Conservation (phyloP, 352 stramenopile genomes). For the Globisporangium heterothallicum region DNA sequence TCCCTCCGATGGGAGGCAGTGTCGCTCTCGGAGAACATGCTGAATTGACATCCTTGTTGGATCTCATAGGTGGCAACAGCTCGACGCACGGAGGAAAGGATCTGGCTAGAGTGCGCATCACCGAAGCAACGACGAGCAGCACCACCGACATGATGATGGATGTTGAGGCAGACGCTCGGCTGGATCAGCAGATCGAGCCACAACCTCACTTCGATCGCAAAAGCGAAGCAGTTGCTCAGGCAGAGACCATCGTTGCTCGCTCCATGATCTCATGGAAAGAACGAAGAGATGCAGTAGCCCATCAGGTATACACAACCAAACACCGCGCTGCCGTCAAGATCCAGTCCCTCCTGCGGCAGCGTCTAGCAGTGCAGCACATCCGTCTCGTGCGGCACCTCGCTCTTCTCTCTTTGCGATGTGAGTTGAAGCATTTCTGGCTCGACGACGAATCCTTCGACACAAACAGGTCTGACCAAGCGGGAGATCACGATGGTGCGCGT, state of each 20-base stretch:
- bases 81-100: no score
- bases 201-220: background rate
- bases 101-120: no score
- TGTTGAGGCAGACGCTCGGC: no score
- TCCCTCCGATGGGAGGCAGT: no score
- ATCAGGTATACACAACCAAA: background rate
- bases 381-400: background rate
- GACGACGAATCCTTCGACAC: background rate
- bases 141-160: no score
- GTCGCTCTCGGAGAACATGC: no score
- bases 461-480: background rate
- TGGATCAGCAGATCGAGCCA: background rate
- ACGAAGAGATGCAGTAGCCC: background rate
- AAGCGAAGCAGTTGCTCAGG: background rate
- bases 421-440: background rate
- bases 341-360: background rate
- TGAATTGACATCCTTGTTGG: no score
- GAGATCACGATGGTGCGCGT: no score
- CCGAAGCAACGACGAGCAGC: no score
- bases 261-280: background rate
- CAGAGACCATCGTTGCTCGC: background rate
- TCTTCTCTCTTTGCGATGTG: background rate
- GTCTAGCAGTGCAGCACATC: background rate
- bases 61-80: no score
- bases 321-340: background rate